These are phyloP conservation scores for Aspergillus eucalypticola DNA, from an alignment of 2,329 filamentous ascomycete species.

Conservation along the genomic window DNA sequence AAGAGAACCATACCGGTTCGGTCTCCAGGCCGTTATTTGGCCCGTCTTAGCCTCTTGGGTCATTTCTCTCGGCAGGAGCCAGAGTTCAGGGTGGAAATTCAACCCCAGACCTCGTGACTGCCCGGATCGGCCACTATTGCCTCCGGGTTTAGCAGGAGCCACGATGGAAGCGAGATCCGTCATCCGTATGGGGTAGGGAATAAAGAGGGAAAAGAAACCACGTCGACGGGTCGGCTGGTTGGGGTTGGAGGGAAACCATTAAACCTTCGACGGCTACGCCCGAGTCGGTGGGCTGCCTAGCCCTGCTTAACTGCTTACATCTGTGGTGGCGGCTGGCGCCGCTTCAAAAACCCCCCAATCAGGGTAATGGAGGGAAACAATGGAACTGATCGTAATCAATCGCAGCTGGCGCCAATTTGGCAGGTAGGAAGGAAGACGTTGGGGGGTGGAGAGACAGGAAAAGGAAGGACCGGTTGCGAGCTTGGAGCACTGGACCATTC, in stretches of 20 bases:
- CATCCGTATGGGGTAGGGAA: not conserved
- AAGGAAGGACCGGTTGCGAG: not conserved
- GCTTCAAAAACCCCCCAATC: constrained; percentile 14
- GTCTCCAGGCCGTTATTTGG: not conserved
- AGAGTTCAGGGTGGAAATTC: constrained; percentile 10
- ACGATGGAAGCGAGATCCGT: not conserved
- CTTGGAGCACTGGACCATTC: too few species aligned
- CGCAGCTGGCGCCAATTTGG: not conserved
- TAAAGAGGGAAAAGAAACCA: too few species aligned
- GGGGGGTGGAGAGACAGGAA: constrained; percentile 3
- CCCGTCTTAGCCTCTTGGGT: not conserved
- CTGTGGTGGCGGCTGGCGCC: constrained; percentile 22
- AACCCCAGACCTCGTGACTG: constrained; percentile 20
- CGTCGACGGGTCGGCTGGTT: too few species aligned
- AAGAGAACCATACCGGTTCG: not conserved
- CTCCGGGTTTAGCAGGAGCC: not conserved
- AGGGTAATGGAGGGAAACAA: constrained; percentile 4
- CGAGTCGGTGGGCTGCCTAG: constrained; percentile 7
- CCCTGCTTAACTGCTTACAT: constrained; percentile 1
- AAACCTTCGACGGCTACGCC: not conserved
- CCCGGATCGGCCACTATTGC: constrained; percentile 8
- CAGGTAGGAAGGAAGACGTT: too few species aligned
- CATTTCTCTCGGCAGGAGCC: not conserved
- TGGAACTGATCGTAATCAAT: constrained; percentile 6
- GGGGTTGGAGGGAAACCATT: not conserved